A percentile compares a stretch with the other conserved stretches of the same genome.
These are phyloP conservation scores for Avena atlantica DNA, from an alignment of 176 grass and related monocot species.

Conservation along the genomic window DNA sequence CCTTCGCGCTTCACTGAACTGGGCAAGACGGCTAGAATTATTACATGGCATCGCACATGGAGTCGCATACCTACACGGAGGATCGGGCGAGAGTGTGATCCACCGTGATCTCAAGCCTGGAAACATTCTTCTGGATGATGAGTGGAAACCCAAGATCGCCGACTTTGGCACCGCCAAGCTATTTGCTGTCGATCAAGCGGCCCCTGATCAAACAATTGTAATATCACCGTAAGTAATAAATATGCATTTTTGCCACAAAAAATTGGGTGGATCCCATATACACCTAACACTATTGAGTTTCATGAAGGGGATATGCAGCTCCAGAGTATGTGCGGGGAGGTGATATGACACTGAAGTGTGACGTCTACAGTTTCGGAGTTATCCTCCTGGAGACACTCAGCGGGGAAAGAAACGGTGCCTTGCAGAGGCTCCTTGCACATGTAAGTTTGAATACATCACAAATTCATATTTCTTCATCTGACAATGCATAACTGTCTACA, in stretches of 20 bases:
- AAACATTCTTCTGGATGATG: constrained; percentile 35
- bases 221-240: constrained; percentile 17
- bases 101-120: constrained; percentile 49
- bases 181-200: background rate
- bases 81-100: constrained; percentile 30
- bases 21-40: constrained; percentile 31
- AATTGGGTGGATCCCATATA: background rate
- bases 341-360: constrained; percentile 12
- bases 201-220: constrained; percentile 14
- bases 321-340: background rate
- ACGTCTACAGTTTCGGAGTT: constrained; percentile 12
- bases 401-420: background rate
- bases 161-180: constrained; percentile 42
- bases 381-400: constrained; percentile 16
- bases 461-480: background rate
- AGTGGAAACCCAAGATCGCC: constrained; percentile 35
- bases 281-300: background rate
- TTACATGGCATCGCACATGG: constrained; percentile 8
- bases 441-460: background rate
- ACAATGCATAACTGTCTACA: no score
- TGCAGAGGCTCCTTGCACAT: background rate
- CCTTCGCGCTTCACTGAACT: constrained; percentile 12
- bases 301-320: constrained; percentile 7
- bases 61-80: constrained; percentile 41
- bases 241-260: background rate